phyloP scores from a whole-genome alignment of 768 basidiomycete genomes.

The Tulasnella sp. region DNA sequence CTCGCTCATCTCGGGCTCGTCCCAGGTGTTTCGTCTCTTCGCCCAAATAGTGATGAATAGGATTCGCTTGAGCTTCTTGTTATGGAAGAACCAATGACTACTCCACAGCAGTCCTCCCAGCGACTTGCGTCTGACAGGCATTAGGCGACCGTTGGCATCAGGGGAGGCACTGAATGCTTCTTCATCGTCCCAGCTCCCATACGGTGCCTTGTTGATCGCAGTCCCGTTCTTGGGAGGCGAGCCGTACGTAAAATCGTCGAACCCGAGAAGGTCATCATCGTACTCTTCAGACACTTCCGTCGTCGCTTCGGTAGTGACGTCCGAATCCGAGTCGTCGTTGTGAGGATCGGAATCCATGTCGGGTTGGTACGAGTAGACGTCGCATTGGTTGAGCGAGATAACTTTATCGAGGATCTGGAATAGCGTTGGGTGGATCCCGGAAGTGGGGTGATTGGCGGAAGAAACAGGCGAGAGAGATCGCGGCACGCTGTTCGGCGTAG shows the following conservation, averaged over 20 bases:
- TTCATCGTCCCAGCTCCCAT: constrained; percentile 19
- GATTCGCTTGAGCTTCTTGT: constrained; percentile 84
- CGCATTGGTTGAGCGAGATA: constrained; percentile 84
- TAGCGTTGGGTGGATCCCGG: constrained; percentile 81
- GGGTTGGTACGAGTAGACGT: constrained; percentile 90
- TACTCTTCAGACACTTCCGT: constrained; percentile 36
- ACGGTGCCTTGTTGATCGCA: constrained; percentile 1
- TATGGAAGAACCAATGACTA: constrained; percentile 95
- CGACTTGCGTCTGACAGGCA: not conserved
- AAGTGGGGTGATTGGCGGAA: constrained; percentile 49
- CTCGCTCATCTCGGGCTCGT: constrained; percentile 34
- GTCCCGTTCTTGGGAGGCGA: constrained; percentile 8
- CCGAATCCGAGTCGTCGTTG: constrained; percentile 39
- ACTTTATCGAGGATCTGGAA: constrained; percentile 84
- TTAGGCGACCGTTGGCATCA: not conserved
- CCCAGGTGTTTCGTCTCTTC: constrained; percentile 41
- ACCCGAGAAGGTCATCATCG: constrained; percentile 65
- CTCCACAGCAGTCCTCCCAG: constrained; percentile 86
- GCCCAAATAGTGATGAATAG: constrained; percentile 92
- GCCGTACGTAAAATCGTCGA: constrained; percentile 50
- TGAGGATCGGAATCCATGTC: constrained; percentile 94
- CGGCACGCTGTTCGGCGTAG: not conserved
- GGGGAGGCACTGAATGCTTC: not conserved
- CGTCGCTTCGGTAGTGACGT: constrained; percentile 27
- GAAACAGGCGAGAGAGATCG: not conserved